These are phyloP conservation scores for Ogataea wickerhamii DNA, from an alignment of 805 yeast species.

Conservation along the genomic window DNA sequence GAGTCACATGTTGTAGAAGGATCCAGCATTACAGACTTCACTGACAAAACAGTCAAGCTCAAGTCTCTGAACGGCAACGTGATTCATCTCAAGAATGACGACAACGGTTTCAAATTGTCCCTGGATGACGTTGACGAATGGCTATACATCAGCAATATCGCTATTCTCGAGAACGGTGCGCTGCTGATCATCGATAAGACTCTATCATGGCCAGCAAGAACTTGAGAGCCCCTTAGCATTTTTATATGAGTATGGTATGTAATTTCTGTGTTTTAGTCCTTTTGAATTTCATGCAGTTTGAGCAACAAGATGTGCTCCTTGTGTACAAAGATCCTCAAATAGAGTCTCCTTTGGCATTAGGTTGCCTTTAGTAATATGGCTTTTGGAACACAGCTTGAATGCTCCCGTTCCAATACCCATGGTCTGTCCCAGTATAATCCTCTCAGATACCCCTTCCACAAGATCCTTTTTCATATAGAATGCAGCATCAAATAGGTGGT, in stretches of 20 bases:
- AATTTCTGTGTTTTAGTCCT: background rate
- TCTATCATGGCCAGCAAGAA: constrained; percentile 35
- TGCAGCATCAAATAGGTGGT: constrained; percentile 96
- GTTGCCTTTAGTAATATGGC: constrained; percentile 38
- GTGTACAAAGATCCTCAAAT: constrained; percentile 42
- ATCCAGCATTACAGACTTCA: constrained; percentile 19
- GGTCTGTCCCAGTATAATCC: constrained; percentile 96
- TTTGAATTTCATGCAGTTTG: background rate
- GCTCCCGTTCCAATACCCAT: constrained; percentile 98
- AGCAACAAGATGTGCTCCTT: background rate
- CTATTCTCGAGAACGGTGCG: constrained; percentile 44
- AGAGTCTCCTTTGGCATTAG: constrained; percentile 40
- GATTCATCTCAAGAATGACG: constrained; percentile 35
- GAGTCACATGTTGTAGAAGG: constrained; percentile 55
- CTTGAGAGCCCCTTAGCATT: too few species aligned
- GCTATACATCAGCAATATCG: constrained; percentile 34
- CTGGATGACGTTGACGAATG: constrained; percentile 32
- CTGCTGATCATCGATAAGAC: constrained; percentile 38
- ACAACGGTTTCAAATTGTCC: constrained; percentile 34
- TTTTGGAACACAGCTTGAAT: constrained; percentile 72
- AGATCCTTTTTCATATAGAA: constrained; percentile 95
- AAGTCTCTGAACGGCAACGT: constrained; percentile 33
- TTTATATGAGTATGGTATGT: background rate
- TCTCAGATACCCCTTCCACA: constrained; percentile 96
- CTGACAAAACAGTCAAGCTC: constrained; percentile 27